Evolutionary conservation across 495 filamentous ascomycete genomes (phyloP).

Genomic region (Daldinia caldariorum): DNA sequence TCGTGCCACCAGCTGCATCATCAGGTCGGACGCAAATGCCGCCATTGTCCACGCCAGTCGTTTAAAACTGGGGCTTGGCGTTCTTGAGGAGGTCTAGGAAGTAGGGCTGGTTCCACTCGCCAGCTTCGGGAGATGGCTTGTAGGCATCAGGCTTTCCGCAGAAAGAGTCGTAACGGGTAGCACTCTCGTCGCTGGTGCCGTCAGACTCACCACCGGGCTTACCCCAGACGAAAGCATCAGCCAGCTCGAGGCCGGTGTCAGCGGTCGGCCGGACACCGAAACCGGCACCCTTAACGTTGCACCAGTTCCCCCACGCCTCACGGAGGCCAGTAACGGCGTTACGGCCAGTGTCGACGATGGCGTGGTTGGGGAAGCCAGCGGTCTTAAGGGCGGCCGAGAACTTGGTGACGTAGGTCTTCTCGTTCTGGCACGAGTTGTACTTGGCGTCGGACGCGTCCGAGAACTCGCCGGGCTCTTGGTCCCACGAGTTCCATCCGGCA

Average conservation of each 20-base stretch:
- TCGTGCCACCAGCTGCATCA: slow-evolving; percentile 20
- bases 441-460: slow-evolving; percentile 64
- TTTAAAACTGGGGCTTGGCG: slow-evolving; percentile 67
- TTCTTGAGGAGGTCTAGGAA: slow-evolving; percentile 76
- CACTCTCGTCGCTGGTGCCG: slow-evolving; percentile 71
- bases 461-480: slow-evolving; percentile 71
- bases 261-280: slow-evolving; percentile 76
- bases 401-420: slow-evolving; percentile 75
- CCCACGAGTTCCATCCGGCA: slow-evolving; percentile 78
- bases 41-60: background rate
- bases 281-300: slow-evolving; percentile 79
- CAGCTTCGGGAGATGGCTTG: slow-evolving; percentile 80
- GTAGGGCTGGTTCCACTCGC: slow-evolving; percentile 81
- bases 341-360: slow-evolving; percentile 76
- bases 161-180: slow-evolving; percentile 74
- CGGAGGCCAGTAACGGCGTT: slow-evolving; percentile 76
- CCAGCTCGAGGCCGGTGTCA: slow-evolving; percentile 67
- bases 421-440: slow-evolving; percentile 70
- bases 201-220: slow-evolving; percentile 87
- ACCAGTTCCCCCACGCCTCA: slow-evolving; percentile 82
- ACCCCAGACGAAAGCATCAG: slow-evolving; percentile 84
- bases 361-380: slow-evolving; percentile 75
- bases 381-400: slow-evolving; percentile 68
- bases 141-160: slow-evolving; percentile 70
- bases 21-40: slow-evolving; percentile 27